Conservation (phyloP, 345 rosid genomes). For the Cardamine occulta region DNA sequence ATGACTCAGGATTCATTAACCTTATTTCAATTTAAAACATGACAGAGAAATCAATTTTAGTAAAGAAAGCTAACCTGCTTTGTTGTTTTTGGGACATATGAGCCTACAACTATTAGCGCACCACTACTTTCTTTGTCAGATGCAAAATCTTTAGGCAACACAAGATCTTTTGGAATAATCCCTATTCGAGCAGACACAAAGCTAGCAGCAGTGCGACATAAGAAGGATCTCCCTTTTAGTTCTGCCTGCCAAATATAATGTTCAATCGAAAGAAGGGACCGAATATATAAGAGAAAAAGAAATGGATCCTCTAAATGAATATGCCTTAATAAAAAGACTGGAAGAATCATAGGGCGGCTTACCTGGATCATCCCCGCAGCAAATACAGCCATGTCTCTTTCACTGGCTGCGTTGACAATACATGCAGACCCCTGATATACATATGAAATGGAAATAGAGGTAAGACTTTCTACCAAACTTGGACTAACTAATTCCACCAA, state of each 20-base stretch:
- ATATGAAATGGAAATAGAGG: conserved; percentile 35
- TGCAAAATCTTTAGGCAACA: conserved; percentile 79
- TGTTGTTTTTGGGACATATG: conserved; percentile 97
- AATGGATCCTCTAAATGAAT: conserved; percentile 9
- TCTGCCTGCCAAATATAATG: conserved; percentile 73
- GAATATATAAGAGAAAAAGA: conserved; percentile 1
- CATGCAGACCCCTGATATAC: conserved; percentile 77
- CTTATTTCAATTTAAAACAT: conserved; percentile 9
- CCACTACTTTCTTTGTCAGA: conserved; percentile 64
- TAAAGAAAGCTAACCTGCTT: conserved; percentile 63
- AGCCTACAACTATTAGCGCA: conserved; percentile 89
- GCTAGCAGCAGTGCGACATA: conserved; percentile 97
- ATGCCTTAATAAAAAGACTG: conserved; percentile 4
- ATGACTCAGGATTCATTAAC: conserved; percentile 5
- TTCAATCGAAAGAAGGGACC: conserved; percentile 16
- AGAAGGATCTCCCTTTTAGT: conserved; percentile 77
- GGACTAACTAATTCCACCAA: neutral
- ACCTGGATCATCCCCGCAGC: conserved; percentile 95
- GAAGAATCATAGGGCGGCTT: conserved; percentile 37
- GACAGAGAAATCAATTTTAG: conserved; percentile 30
- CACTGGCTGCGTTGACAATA: conserved; percentile 94
- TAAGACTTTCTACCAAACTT: conserved; percentile 16
- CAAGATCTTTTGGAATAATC: conserved; percentile 74
- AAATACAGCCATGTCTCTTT: conserved; percentile 93
- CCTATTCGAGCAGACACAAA: conserved; percentile 94